Evolutionary conservation across 2,329 filamentous ascomycete species (phyloP).

Genomic region (Orbilia javanica): DNA sequence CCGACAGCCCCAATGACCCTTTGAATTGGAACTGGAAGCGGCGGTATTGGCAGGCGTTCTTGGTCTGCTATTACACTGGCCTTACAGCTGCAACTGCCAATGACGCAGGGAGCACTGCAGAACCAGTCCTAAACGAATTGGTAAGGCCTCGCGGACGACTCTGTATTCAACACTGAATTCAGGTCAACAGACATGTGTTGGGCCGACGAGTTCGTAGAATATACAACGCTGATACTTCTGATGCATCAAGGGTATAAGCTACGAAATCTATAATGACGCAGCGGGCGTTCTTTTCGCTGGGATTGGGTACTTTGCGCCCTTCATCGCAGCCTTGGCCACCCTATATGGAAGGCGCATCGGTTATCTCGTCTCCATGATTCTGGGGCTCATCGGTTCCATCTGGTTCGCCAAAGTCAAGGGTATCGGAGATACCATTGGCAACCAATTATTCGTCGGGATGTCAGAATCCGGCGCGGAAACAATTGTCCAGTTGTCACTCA

Average conservation of each 20-base stretch:
- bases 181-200: slow-evolving; percentile 18
- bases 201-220: background rate
- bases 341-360: slow-evolving; percentile 71
- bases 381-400: slow-evolving; percentile 69
- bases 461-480: slow-evolving; percentile 72
- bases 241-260: slow-evolving; percentile 66
- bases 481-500: slow-evolving; percentile 71
- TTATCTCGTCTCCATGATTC: slow-evolving; percentile 70
- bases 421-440: slow-evolving; percentile 69
- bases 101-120: slow-evolving; percentile 70
- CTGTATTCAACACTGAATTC: background rate
- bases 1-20: slow-evolving; percentile 69
- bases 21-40: slow-evolving; percentile 69
- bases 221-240: background rate
- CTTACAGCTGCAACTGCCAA: slow-evolving; percentile 72
- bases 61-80: slow-evolving; percentile 71
- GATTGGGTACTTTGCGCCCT: slow-evolving; percentile 71
- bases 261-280: slow-evolving; percentile 71
- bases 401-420: slow-evolving; percentile 69
- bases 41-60: slow-evolving; percentile 69
- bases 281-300: slow-evolving; percentile 71
- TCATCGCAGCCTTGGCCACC: slow-evolving; percentile 70
- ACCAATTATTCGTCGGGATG: slow-evolving; percentile 72
- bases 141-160: slow-evolving; percentile 8
- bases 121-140: slow-evolving; percentile 69